A percentile compares a stretch with the other conserved stretches of the same genome.
Evolutionary conservation across 148 eudicot genomes (phyloP).

Genomic region (Camellia japonica): DNA sequence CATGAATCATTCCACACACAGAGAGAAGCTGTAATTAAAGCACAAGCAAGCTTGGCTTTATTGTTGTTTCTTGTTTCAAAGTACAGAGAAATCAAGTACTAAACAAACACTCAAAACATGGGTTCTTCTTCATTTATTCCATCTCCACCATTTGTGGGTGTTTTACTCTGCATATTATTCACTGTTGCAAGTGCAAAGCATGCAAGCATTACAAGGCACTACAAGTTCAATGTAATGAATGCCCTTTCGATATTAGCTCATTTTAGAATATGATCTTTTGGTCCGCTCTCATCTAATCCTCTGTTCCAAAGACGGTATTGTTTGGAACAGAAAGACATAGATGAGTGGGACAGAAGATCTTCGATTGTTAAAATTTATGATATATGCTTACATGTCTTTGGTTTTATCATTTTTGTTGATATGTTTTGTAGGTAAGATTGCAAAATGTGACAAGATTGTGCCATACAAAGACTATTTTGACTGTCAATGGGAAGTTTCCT

Average conservation of each 20-base stretch:
- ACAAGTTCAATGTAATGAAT: slow-evolving; percentile 53
- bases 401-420: not conserved
- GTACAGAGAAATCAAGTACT: not conserved
- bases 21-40: not conserved
- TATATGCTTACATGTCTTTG: not conserved
- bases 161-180: slow-evolving; percentile 21
- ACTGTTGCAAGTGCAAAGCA: slow-evolving; percentile 24
- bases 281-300: too few relatives aligned
- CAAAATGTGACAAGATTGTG: slow-evolving; percentile 65
- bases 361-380: too few relatives aligned
- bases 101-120: not conserved
- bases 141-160: slow-evolving; percentile 19
- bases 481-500: slow-evolving; percentile 69
- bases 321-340: too few relatives aligned
- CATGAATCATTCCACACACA: not conserved
- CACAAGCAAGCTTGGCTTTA: not conserved
- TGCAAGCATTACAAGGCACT: slow-evolving; percentile 45
- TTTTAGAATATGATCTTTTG: not conserved
- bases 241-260: not conserved
- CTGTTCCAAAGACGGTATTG: too few relatives aligned
- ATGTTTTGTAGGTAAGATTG: slow-evolving; percentile 38
- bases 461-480: slow-evolving; percentile 55
- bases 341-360: too few relatives aligned
- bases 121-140: slow-evolving; percentile 17
- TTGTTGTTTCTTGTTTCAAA: not conserved